phyloP scores from a whole-genome alignment of 352 stramenopile species.

The Phytopythium aichiense region DNA sequence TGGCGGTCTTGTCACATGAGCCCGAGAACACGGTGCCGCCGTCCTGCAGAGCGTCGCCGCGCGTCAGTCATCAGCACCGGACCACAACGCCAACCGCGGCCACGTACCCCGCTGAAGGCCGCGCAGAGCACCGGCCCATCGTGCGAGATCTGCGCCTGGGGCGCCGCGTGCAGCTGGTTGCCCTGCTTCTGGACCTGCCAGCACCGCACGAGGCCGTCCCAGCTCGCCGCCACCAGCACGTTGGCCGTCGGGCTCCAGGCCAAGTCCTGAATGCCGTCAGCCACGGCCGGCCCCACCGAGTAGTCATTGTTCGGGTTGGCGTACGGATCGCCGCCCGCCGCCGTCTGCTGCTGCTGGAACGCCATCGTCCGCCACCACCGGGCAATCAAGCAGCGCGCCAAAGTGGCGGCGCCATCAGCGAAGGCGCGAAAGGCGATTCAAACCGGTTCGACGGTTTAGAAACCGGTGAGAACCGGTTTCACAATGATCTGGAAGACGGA shows the following conservation, averaged over 20 bases:
- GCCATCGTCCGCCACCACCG: no score
- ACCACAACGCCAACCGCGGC: not conserved
- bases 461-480: no score
- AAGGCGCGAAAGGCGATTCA: no score
- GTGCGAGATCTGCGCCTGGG: conserved; percentile 84
- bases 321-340: no score
- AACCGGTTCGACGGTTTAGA: no score
- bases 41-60: conserved; percentile 46
- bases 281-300: no score
- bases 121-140: conserved; percentile 89
- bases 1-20: conserved; percentile 93
- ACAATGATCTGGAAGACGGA: no score
- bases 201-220: conserved; percentile 81
- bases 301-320: no score
- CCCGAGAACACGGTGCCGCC: conserved; percentile 91
- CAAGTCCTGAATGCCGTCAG: conserved; percentile 76
- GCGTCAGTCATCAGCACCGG: no score
- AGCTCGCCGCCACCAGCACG: conserved; percentile 67
- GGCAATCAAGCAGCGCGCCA: no score
- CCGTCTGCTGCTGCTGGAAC: no score
- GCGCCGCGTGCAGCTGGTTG: conserved; percentile 62
- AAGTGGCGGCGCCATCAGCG: no score
- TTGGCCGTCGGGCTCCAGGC: conserved; percentile 72
- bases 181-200: conserved; percentile 79
- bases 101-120: conserved; percentile 78